phyloP scores from a whole-genome alignment of 2,329 filamentous ascomycete species.

The Cladosporium halotolerans region DNA sequence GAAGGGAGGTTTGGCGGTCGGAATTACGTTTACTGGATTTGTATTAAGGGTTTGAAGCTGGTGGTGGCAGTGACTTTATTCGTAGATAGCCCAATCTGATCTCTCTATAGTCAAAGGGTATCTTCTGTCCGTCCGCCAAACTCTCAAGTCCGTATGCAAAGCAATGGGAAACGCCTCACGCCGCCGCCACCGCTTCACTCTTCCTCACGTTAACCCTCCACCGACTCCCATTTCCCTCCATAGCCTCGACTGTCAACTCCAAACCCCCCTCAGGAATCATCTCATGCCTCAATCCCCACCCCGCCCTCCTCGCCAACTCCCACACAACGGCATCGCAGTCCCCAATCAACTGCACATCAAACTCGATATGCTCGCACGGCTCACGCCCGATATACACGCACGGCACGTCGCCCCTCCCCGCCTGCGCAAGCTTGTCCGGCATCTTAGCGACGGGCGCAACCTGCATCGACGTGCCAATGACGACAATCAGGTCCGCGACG shows the following conservation, averaged over 20 bases:
- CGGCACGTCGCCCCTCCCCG: slow-evolving; percentile 20
- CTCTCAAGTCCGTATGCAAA: background rate
- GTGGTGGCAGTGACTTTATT: too few relatives aligned
- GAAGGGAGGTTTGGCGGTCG: slow-evolving; percentile 14
- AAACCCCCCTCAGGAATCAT: slow-evolving; percentile 1
- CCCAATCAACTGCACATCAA: slow-evolving; percentile 93
- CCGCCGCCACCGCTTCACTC: background rate
- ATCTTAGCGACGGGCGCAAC: slow-evolving; percentile 94
- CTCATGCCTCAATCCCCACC: slow-evolving; percentile 51
- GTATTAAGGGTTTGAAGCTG: background rate
- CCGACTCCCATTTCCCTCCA: slow-evolving; percentile 2
- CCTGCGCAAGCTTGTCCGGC: slow-evolving; percentile 26
- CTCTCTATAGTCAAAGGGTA: too few relatives aligned
- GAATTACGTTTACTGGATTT: background rate
- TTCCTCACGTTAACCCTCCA: slow-evolving; percentile 2
- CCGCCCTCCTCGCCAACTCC: slow-evolving; percentile 74
- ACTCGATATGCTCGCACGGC: slow-evolving; percentile 82
- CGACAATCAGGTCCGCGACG: slow-evolving; percentile 79
- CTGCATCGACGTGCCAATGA: slow-evolving; percentile 93
- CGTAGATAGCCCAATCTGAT: too few relatives aligned
- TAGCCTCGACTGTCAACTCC: background rate
- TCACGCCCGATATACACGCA: slow-evolving; percentile 36
- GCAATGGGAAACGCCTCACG: too few relatives aligned
- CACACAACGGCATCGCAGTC: slow-evolving; percentile 87
- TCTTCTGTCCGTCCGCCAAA: too few relatives aligned